phyloP scores from a whole-genome alignment of 495 filamentous ascomycete genomes.

The Hyaloscypha hepaticicola region DNA sequence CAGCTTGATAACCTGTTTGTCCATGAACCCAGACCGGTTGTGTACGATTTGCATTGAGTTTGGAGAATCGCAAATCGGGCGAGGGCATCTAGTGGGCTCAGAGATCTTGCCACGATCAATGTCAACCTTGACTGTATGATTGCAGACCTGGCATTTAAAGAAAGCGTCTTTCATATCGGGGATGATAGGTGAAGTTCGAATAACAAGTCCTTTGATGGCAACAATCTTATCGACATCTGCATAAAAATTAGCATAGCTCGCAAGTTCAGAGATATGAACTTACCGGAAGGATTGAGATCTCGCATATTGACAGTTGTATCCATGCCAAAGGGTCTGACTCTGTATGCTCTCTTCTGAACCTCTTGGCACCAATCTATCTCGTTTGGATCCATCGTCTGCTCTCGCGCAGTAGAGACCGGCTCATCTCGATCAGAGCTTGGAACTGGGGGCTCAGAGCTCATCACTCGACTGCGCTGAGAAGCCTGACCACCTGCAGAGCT shows the following conservation, averaged over 20 bases:
- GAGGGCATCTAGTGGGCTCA: conserved; percentile 88
- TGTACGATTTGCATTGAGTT: conserved; percentile 99
- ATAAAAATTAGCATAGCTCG: conserved; percentile 1
- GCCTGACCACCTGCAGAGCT: conserved; percentile 41
- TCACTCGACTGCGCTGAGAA: conserved; percentile 34
- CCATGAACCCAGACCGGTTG: conserved; percentile 91
- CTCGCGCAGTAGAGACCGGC: conserved; percentile 38
- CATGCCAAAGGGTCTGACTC: conserved; percentile 87
- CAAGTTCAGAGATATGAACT: conserved; percentile 47
- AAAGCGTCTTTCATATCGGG: conserved; percentile 96
- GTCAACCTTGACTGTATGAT: conserved; percentile 83
- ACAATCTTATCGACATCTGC: conserved; percentile 93
- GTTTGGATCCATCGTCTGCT: conserved; percentile 28
- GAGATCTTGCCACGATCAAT: conserved; percentile 95
- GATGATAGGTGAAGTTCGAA: conserved; percentile 92
- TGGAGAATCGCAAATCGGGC: conserved; percentile 74
- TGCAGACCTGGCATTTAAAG: conserved; percentile 92
- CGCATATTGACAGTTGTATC: conserved; percentile 87
- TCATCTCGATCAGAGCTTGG: conserved; percentile 72
- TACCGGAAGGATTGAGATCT: conserved; percentile 74
- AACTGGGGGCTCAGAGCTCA: conserved; percentile 70
- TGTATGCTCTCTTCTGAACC: conserved; percentile 51
- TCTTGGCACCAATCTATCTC: conserved; percentile 59
- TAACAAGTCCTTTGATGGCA: conserved; percentile 94
- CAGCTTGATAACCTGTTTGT: conserved; percentile 98